phyloP scores from a whole-genome alignment of 1,284 basidiomycete genomes.

The Trichosporon asahii region DNA sequence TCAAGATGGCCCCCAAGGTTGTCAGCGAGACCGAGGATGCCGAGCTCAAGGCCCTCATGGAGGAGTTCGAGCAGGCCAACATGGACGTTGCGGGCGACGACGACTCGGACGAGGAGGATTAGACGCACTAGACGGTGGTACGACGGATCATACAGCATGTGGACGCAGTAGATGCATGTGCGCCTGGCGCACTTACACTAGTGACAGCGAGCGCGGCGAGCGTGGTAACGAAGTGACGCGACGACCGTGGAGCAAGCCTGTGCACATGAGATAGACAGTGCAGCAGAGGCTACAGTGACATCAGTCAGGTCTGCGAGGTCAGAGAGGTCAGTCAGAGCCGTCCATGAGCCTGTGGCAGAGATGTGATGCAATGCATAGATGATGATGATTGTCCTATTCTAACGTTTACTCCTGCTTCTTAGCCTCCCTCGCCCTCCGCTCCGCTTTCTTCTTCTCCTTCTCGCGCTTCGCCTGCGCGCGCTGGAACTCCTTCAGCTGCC shows the following conservation, averaged over 20 bases:
- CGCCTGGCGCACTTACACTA: constrained; percentile 3
- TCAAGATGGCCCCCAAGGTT: constrained; percentile 99
- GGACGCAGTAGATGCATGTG: constrained; percentile 6
- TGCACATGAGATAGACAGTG: too few species aligned
- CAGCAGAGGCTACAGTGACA: background rate
- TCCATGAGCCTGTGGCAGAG: too few species aligned
- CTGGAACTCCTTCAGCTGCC: background rate
- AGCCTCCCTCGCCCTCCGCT: background rate
- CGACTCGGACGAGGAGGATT: constrained; percentile 52
- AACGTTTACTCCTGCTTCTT: background rate
- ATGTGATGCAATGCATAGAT: constrained; percentile 6
- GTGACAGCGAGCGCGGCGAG: background rate
- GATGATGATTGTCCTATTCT: background rate
- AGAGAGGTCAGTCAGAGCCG: too few species aligned
- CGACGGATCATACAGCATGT: constrained; percentile 4
- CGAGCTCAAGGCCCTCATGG: constrained; percentile 91
- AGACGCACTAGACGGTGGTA: background rate
- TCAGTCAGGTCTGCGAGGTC: too few species aligned
- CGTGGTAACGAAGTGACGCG: background rate
- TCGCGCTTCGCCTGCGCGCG: background rate
- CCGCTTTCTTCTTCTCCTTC: background rate
- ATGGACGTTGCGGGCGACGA: constrained; percentile 92
- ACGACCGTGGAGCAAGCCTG: too few species aligned
- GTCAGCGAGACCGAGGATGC: constrained; percentile 96
- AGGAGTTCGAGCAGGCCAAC: constrained; percentile 84